Evolutionary conservation across 352 stramenopile species (phyloP).

Genomic region (Phytopythium aichiense): DNA sequence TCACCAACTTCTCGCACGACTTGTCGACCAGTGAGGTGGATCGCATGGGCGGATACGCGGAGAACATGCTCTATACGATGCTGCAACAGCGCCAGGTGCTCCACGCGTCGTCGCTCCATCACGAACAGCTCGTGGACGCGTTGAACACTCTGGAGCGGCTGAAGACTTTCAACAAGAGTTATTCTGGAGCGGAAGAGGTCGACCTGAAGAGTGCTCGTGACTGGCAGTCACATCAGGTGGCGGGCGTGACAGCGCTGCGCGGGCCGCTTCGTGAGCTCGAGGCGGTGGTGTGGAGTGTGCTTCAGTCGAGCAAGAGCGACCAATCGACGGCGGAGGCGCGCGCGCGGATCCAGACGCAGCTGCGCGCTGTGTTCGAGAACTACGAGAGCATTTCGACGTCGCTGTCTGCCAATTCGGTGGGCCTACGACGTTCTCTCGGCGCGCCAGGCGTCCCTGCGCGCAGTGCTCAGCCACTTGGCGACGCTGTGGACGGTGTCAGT

Average conservation of each 20-base stretch:
- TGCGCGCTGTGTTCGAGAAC: conserved; percentile 29
- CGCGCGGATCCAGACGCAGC: conserved; percentile 15
- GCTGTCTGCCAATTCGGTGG: conserved; percentile 16
- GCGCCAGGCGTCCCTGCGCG: conserved; percentile 56
- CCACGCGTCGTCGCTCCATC: conserved; percentile 55
- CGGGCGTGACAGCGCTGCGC: conserved; percentile 34
- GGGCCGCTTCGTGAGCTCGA: conserved; percentile 63
- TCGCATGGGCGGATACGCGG: conserved; percentile 85
- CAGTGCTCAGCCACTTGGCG: conserved; percentile 16
- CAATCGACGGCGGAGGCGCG: conserved; percentile 20
- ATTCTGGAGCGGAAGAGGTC: conserved; percentile 13
- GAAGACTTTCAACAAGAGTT: conserved; percentile 33
- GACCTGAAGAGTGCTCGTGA: conserved; percentile 29
- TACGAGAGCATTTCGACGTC: conserved; percentile 27
- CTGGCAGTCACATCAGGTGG: conserved; percentile 56
- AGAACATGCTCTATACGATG: conserved; percentile 88
- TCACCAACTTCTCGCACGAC: conserved; percentile 85
- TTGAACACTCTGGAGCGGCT: conserved; percentile 51
- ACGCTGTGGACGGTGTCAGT: conserved; percentile 29
- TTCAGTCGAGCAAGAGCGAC: conserved; percentile 10
- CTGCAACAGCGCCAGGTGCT: conserved; percentile 87
- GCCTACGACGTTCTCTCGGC: conserved; percentile 34
- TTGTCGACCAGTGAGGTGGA: conserved; percentile 78
- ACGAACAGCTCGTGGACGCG: conserved; percentile 61
- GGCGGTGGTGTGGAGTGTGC: conserved; percentile 51